A percentile compares a stretch with the other conserved stretches of the same genome.
phyloP scores from a whole-genome alignment of 192 early-diverging fungal genomes.

The Geranomyces variabilis region DNA sequence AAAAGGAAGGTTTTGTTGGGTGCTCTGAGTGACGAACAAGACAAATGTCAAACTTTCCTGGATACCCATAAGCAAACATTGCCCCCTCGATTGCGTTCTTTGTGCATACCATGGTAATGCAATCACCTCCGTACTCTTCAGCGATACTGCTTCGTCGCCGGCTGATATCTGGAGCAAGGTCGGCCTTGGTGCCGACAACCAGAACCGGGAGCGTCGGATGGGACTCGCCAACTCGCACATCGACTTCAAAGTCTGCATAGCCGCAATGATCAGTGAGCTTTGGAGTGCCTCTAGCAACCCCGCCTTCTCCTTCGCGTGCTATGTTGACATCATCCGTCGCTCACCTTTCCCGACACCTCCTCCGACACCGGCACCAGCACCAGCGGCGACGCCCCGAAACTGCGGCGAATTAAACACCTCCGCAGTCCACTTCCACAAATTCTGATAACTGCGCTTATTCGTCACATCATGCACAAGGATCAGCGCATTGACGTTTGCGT shows the following conservation, averaged over 20 bases:
- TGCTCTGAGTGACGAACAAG: not conserved
- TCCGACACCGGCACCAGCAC: not conserved
- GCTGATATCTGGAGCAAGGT: constrained; percentile 7
- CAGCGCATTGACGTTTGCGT: constrained; percentile 49
- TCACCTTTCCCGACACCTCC: not conserved
- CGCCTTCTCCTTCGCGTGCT: too few relatives aligned
- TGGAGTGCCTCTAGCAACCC: too few relatives aligned
- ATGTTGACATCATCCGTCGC: too few relatives aligned
- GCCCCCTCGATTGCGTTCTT: too few relatives aligned
- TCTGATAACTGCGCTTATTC: constrained; percentile 55
- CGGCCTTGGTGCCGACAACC: constrained; percentile 41
- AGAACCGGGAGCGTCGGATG: constrained; percentile 28
- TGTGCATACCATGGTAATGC: constrained; percentile 27
- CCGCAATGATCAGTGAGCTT: not conserved
- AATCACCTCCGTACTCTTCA: constrained; percentile 32
- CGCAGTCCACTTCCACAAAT: constrained; percentile 56
- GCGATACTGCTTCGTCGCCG: constrained; percentile 24
- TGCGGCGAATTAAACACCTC: constrained; percentile 34
- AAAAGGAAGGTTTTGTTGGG: constrained; percentile 6
- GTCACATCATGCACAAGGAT: constrained; percentile 59
- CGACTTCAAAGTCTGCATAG: constrained; percentile 19
- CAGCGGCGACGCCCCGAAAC: constrained; percentile 5
- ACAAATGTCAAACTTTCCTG: not conserved
- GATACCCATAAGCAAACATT: not conserved
- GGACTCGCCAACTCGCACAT: constrained; percentile 26